Percentiles rank a stretch among this genome's conserved stretches.
Conservation (phyloP, 2,329 filamentous ascomycete genomes). For the Colletotrichum scovillei region DNA sequence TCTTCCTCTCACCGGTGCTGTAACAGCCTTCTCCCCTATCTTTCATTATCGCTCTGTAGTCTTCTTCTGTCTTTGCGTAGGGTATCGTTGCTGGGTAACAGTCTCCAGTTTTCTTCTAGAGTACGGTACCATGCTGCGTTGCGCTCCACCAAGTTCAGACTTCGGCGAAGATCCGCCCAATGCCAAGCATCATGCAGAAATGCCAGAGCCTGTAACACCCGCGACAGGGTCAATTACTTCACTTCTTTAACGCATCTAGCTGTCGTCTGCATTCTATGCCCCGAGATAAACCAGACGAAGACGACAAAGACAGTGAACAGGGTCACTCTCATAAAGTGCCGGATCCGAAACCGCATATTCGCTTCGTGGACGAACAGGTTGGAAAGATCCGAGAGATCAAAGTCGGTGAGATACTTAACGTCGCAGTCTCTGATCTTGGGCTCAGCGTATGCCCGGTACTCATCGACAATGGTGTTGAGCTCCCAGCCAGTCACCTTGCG, state of each 20-base stretch:
- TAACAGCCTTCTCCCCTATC: background rate
- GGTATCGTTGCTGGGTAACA: slow-evolving; percentile 8
- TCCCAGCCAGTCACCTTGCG: slow-evolving; percentile 79
- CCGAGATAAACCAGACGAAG: slow-evolving; percentile 55
- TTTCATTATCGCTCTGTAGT: slow-evolving; percentile 4
- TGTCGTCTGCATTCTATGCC: slow-evolving; percentile 43
- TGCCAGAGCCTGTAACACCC: background rate
- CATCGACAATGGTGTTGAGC: slow-evolving; percentile 70
- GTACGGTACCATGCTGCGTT: background rate
- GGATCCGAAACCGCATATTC: slow-evolving; percentile 41
- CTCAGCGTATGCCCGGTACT: slow-evolving; percentile 76
- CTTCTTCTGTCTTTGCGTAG: background rate
- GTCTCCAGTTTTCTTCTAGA: slow-evolving; percentile 3
- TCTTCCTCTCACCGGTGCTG: background rate
- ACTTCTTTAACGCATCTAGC: slow-evolving; percentile 33
- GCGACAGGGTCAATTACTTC: background rate
- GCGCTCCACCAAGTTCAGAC: slow-evolving; percentile 12
- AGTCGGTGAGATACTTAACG: slow-evolving; percentile 66
- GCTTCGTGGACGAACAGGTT: slow-evolving; percentile 47
- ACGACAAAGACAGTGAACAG: slow-evolving; percentile 55
- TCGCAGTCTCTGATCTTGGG: slow-evolving; percentile 72
- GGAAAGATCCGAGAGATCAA: slow-evolving; percentile 54
- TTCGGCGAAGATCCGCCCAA: slow-evolving; percentile 15
- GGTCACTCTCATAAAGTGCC: slow-evolving; percentile 55
- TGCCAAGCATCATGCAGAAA: slow-evolving; percentile 26